phyloP scores from a whole-genome alignment of 2,329 filamentous ascomycete genomes.

The Paradendryphiella salina region DNA sequence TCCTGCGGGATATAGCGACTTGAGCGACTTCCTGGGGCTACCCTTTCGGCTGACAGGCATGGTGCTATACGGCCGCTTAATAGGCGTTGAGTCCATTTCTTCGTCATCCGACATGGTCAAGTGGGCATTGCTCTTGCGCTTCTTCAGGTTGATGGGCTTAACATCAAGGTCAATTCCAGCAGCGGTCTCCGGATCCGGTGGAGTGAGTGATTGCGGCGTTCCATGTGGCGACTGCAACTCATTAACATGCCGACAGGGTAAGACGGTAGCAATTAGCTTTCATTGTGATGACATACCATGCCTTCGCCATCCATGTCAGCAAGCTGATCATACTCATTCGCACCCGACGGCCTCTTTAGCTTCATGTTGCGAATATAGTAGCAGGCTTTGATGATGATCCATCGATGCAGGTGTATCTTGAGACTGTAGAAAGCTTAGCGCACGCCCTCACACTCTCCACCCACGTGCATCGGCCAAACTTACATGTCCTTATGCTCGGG shows the following conservation, averaged over 20 bases:
- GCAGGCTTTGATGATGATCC: slow-evolving; percentile 48
- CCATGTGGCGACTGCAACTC: slow-evolving; percentile 33
- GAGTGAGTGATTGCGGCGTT: slow-evolving; percentile 36
- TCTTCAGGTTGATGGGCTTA: slow-evolving; percentile 32
- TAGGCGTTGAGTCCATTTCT: slow-evolving; percentile 27
- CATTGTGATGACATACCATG: slow-evolving; percentile 14
- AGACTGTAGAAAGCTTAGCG: slow-evolving; percentile 30
- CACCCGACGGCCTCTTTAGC: slow-evolving; percentile 39
- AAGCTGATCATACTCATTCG: slow-evolving; percentile 37
- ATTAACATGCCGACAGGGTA: slow-evolving; percentile 19
- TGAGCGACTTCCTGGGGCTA: slow-evolving; percentile 38
- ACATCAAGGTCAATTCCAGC: slow-evolving; percentile 28
- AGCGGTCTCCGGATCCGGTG: slow-evolving; percentile 26
- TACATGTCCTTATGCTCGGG: slow-evolving; percentile 41
- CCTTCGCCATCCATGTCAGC: slow-evolving; percentile 39
- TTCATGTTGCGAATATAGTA: slow-evolving; percentile 47
- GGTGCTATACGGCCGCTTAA: slow-evolving; percentile 38
- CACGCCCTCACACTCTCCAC: slow-evolving; percentile 4
- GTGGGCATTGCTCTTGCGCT: slow-evolving; percentile 42
- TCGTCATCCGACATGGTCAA: slow-evolving; percentile 39
- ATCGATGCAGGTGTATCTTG: slow-evolving; percentile 45
- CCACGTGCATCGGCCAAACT: slow-evolving; percentile 14
- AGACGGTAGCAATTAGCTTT: not conserved
- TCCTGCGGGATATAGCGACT: slow-evolving; percentile 27
- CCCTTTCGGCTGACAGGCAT: slow-evolving; percentile 31